Conservation (phyloP, 106 monocot species). For the Hemerocallis citrina region DNA sequence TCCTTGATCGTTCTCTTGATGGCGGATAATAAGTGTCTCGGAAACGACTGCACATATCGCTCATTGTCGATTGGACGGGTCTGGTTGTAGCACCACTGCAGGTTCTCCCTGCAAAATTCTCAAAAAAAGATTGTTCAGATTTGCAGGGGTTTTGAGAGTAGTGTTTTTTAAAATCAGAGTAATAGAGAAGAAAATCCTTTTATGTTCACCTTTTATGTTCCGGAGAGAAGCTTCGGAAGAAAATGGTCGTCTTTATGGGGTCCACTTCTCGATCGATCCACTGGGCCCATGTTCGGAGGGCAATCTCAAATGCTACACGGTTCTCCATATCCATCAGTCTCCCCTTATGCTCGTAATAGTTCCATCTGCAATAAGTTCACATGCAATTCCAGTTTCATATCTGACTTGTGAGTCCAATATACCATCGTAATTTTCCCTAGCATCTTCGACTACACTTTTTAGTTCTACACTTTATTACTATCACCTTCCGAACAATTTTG, state of each 20-base stretch:
- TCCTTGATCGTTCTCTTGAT: slow-evolving; percentile 17
- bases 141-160: no score
- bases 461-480: no score
- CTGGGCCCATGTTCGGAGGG: slow-evolving; percentile 11
- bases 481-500: no score
- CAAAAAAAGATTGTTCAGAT: no score
- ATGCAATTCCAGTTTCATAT: neutral
- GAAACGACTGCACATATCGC: slow-evolving; percentile 18
- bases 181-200: neutral
- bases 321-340: slow-evolving; percentile 13
- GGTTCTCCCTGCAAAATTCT: slow-evolving; percentile 22
- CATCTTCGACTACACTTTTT: no score
- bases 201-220: slow-evolving; percentile 14
- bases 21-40: slow-evolving; percentile 12
- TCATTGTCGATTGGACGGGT: slow-evolving; percentile 20
- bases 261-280: slow-evolving; percentile 17
- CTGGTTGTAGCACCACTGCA: slow-evolving; percentile 43
- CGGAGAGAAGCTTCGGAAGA: slow-evolving; percentile 26
- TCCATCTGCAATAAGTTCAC: slow-evolving; percentile 10
- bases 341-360: slow-evolving; percentile 13
- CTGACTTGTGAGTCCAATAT: neutral
- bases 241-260: slow-evolving; percentile 4
- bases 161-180: no score
- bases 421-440: no score
- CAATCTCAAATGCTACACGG: slow-evolving; percentile 10